Conservation (phyloP, 352 stramenopile genomes). For the Globisporangium mamillatum region DNA sequence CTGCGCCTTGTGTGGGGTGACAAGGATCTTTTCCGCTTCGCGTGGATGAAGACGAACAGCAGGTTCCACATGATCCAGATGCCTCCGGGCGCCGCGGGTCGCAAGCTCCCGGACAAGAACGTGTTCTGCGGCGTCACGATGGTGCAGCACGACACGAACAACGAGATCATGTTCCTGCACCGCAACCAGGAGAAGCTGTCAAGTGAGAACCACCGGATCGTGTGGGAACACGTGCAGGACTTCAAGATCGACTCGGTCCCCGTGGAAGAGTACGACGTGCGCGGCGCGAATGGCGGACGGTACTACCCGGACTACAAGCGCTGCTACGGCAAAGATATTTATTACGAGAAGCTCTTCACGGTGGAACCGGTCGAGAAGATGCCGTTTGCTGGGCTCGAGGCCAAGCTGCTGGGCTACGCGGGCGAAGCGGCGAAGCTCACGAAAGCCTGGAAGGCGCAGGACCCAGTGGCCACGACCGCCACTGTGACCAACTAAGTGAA, state of each 20-base stretch:
- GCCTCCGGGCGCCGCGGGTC: conserved; percentile 43
- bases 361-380: conserved; percentile 36
- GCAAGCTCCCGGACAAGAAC: conserved; percentile 38
- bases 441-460: not conserved
- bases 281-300: conserved; percentile 51
- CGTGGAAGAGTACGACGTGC: conserved; percentile 50
- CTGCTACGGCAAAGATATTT: conserved; percentile 66
- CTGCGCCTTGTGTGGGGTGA: conserved; percentile 67
- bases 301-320: conserved; percentile 57
- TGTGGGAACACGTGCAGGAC: conserved; percentile 53
- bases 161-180: conserved; percentile 54
- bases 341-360: conserved; percentile 57
- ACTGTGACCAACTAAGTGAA: not conserved
- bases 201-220: conserved; percentile 30
- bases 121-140: conserved; percentile 77
- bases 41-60: conserved; percentile 67
- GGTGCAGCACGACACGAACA: conserved; percentile 58
- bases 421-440: conserved; percentile 33
- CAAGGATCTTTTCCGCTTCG: conserved; percentile 79
- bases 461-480: not conserved
- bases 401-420: conserved; percentile 38
- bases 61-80: conserved; percentile 58
- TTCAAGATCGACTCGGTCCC: conserved; percentile 34
- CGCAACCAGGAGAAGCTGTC: conserved; percentile 72
- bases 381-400: conserved; percentile 45